Conservation (phyloP, 495 filamentous ascomycete genomes). For the Evansstolkia leycettana region DNA sequence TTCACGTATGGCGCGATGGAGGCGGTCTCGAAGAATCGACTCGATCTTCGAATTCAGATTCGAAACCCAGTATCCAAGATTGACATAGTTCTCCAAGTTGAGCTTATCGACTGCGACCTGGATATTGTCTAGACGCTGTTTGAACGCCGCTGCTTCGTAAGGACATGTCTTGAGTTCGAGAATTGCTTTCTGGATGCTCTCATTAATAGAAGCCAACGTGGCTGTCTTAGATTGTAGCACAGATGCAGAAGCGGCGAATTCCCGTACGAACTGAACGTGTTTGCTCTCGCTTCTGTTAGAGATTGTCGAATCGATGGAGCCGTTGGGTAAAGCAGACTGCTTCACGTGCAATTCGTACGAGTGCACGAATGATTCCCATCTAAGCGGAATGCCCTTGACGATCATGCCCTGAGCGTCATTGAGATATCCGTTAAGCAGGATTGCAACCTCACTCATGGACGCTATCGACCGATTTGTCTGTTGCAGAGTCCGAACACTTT, state of each 20-base stretch:
- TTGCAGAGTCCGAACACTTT: slow-evolving; percentile 78
- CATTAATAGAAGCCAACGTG: slow-evolving; percentile 63
- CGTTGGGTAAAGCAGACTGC: slow-evolving; percentile 46
- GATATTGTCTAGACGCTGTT: slow-evolving; percentile 66
- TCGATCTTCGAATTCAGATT: slow-evolving; percentile 78
- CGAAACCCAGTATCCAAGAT: slow-evolving; percentile 77
- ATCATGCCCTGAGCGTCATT: slow-evolving; percentile 76
- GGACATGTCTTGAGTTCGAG: slow-evolving; percentile 74
- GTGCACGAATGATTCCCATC: slow-evolving; percentile 96
- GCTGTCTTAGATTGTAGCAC: slow-evolving; percentile 76
- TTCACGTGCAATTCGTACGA: slow-evolving; percentile 87
- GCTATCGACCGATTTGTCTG: slow-evolving; percentile 75
- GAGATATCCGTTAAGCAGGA: slow-evolving; percentile 79
- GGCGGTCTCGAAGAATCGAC: slow-evolving; percentile 56
- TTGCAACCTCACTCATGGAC: slow-evolving; percentile 72
- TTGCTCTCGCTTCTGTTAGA: slow-evolving; percentile 63
- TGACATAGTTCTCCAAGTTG: slow-evolving; percentile 89
- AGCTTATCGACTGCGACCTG: slow-evolving; percentile 88
- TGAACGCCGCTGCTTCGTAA: slow-evolving; percentile 65
- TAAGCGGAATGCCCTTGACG: slow-evolving; percentile 71
- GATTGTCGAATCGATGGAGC: slow-evolving; percentile 44
- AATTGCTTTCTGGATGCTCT: slow-evolving; percentile 71
- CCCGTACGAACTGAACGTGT: slow-evolving; percentile 89
- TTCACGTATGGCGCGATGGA: slow-evolving; percentile 64
- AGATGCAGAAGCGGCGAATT: slow-evolving; percentile 76